Conservation (phyloP, 1,139 yeast genomes). For the Pichia sp. region DNA sequence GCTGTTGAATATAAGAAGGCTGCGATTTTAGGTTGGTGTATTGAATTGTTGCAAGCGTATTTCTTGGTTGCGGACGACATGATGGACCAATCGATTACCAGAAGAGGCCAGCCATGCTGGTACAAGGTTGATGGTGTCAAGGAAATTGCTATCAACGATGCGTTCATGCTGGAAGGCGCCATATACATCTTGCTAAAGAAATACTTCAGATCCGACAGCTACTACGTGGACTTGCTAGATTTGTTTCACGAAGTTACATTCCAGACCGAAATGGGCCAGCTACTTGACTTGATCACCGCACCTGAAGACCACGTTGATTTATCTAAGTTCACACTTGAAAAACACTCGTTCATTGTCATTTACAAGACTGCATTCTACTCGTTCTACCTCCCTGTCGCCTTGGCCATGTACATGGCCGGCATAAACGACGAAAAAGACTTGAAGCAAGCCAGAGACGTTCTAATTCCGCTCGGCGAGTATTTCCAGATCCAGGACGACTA, state of each 20-base stretch:
- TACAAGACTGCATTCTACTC: slow-evolving; percentile 98
- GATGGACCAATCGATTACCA: slow-evolving; percentile 95
- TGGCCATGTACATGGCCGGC: slow-evolving; percentile 94
- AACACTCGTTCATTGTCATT: slow-evolving; percentile 92
- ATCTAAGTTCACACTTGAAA: slow-evolving; percentile 75
- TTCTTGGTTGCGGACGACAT: slow-evolving; percentile 98
- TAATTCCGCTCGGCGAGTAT: slow-evolving; percentile 95
- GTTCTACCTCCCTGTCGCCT: slow-evolving; percentile 94
- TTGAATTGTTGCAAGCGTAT: slow-evolving; percentile 93
- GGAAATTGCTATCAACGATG: slow-evolving; percentile 93
- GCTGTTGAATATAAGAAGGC: slow-evolving; percentile 73
- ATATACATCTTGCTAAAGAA: slow-evolving; percentile 85
- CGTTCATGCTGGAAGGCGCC: slow-evolving; percentile 95
- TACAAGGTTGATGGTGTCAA: slow-evolving; percentile 76
- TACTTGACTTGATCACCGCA: slow-evolving; percentile 91
- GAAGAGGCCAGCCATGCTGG: slow-evolving; percentile 99
- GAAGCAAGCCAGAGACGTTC: slow-evolving; percentile 81
- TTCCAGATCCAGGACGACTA: slow-evolving; percentile 98
- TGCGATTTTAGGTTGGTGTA: slow-evolving; percentile 92
- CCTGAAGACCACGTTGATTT: slow-evolving; percentile 94
- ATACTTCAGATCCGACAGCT: slow-evolving; percentile 75
- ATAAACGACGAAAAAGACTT: slow-evolving; percentile 64
- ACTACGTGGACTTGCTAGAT: slow-evolving; percentile 87
- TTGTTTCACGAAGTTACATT: slow-evolving; percentile 92
- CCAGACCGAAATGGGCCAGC: slow-evolving; percentile 97